These are phyloP conservation scores for Pseudocercospora cruenta DNA, from an alignment of 2,329 filamentous ascomycete species.

Conservation along the genomic window DNA sequence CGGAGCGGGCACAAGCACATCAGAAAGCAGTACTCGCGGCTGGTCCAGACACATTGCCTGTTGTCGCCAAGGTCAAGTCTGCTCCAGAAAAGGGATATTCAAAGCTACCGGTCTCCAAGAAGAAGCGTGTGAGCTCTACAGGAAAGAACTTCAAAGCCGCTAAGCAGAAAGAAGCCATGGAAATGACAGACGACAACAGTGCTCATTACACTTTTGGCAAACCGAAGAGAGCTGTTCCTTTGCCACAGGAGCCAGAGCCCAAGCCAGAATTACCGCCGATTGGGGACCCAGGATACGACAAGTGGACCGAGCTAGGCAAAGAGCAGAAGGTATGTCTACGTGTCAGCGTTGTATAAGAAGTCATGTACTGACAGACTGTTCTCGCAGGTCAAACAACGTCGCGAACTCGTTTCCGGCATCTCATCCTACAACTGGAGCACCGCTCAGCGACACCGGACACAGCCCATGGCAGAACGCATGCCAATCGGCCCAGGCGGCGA, in stretches of 20 bases:
- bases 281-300: constrained; percentile 16
- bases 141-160: neutral
- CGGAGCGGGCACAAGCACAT: constrained; percentile 3
- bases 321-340: constrained; percentile 4
- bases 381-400: constrained; percentile 6
- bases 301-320: constrained; percentile 13
- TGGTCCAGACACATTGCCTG: neutral
- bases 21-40: constrained; percentile 6
- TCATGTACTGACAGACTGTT: neutral
- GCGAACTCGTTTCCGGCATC: constrained; percentile 9
- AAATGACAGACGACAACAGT: neutral
- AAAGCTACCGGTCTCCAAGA: neutral
- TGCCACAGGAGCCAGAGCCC: neutral
- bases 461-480: constrained; percentile 7
- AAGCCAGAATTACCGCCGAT: neutral
- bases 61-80: neutral
- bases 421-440: constrained; percentile 14
- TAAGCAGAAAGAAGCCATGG: neutral
- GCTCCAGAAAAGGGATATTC: neutral
- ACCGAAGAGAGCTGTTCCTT: neutral
- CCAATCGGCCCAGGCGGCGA: constrained; percentile 16
- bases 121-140: neutral
- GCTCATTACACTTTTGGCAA: neutral
- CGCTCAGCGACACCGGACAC: constrained; percentile 5
- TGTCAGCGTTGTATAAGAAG: neutral